Evolutionary conservation across 2,329 filamentous ascomycete genomes (phyloP).

Genomic region (Hyphodiscus sp.): DNA sequence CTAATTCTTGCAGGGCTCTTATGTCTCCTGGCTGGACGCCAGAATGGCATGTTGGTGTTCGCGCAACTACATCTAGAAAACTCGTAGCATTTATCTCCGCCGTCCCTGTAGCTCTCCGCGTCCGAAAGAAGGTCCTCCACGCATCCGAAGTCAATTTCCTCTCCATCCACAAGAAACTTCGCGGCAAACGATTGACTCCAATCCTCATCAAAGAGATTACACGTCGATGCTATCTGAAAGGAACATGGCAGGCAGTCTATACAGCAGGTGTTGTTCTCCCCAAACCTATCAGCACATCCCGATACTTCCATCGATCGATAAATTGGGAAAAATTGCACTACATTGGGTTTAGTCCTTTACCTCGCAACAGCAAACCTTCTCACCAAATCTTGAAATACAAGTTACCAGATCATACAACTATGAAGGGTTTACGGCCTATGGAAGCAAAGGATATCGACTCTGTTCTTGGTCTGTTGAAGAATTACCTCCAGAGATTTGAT

Average conservation of each 20-base stretch:
- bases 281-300: constrained; percentile 83
- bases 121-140: constrained; percentile 68
- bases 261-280: constrained; percentile 88
- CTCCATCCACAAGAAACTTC: constrained; percentile 95
- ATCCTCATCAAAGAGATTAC: constrained; percentile 98
- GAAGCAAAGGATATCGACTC: constrained; percentile 68
- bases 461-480: constrained; percentile 66
- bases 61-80: constrained; percentile 73
- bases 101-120: constrained; percentile 75
- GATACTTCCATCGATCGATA: constrained; percentile 90
- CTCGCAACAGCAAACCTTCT: constrained; percentile 72
- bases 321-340: constrained; percentile 97
- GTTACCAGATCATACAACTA: constrained; percentile 67
- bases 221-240: constrained; percentile 77
- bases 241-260: constrained; percentile 92
- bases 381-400: constrained; percentile 83
- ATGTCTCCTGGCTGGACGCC: constrained; percentile 91
- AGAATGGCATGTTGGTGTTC: constrained; percentile 92
- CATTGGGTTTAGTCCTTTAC: constrained; percentile 87
- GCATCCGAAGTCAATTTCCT: constrained; percentile 97
- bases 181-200: constrained; percentile 83
- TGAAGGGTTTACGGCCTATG: constrained; percentile 74
- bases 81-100: constrained; percentile 95
- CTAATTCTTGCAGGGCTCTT: constrained; percentile 60
- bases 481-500: constrained; percentile 74